Percentiles rank a stretch among this genome's conserved stretches.
Evolutionary conservation across 305 asterid genomes (phyloP).

Genomic region (Fraxinus latifolia): DNA sequence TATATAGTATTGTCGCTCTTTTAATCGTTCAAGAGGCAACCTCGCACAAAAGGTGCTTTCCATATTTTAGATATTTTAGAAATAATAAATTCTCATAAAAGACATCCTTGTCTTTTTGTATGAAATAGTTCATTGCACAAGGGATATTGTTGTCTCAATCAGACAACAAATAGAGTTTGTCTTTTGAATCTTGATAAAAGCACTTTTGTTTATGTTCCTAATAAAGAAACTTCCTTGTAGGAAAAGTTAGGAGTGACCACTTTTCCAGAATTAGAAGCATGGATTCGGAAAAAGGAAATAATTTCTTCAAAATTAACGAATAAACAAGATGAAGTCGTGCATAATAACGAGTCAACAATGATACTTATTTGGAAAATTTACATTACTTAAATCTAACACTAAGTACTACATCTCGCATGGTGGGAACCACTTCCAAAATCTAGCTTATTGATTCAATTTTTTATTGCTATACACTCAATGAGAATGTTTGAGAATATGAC

Average conservation of each 20-base stretch:
- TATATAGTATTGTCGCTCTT: background rate
- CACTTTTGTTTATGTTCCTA: background rate
- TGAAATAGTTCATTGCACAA: background rate
- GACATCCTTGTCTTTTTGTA: background rate
- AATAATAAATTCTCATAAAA: background rate
- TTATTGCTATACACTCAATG: background rate
- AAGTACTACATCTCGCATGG: background rate
- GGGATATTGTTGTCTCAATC: background rate
- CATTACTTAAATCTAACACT: background rate
- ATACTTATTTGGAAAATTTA: background rate
- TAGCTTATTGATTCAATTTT: background rate
- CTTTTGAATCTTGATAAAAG: background rate
- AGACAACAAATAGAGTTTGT: background rate
- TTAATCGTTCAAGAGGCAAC: background rate
- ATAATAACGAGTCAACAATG: background rate
- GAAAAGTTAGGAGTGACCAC: background rate
- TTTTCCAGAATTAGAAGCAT: background rate
- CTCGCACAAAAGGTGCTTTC: background rate
- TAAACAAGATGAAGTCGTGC: background rate
- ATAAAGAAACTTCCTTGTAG: background rate
- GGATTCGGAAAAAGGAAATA: background rate
- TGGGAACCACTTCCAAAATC: background rate
- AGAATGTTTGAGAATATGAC: background rate
- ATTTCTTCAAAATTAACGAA: background rate
- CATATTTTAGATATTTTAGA: background rate